Base-by-base conservation (phyloP, 1,284 basidiomycete genomes). In the Ganoderma leucocontextum region DNA sequence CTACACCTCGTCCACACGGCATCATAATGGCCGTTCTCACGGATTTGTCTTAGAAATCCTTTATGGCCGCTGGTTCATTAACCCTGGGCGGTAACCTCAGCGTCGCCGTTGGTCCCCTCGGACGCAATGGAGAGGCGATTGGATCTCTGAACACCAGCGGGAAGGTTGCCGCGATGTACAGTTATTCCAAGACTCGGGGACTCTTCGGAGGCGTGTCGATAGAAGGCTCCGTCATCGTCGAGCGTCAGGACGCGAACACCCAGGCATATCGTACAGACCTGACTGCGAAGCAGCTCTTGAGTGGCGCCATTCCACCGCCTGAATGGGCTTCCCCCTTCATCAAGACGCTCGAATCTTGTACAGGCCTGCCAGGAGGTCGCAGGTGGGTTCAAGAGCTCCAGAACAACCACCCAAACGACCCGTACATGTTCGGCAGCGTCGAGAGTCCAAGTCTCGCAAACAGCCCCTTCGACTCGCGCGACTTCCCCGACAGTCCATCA, bases 21-120 rank as follows among this genome's bases (percentile, higher is more conserved):
- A 38, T 35, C 17, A 19, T 36, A 36, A 38, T 33, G 36, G 29
- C n/a, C 38, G 33, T 58, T 62, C 42, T 38, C 53, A 19, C 42
- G n/a, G 60, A 44, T 53, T 8, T n/a, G 2, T 38, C 80, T 3
- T 81, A 98, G 83, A 86, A 86, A 77, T 92, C 92, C 0, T 99
- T 99, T 82, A 99, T 99, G 97, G 88, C 95, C 15, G 93, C 96
- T 13, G 97, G 98, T 5, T 95, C 92, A 6, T 80, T 99, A 58
- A 98, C 95, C 13, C 83, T 99, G 7, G 96, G 96, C 35, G 96
- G 96, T n/a, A 97, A 97, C 78, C 84, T 97, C 79, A 95, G 94
- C 69, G 83, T 99, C 64, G 97, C 97, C 8, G 86, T 99, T 0
- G 97, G 98, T 1, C 97, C 97, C 0, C 82, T 99, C 0, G 97